Conservation (phyloP, 176 grass and related monocot genomes). For the Urochloa ruziziensis region DNA sequence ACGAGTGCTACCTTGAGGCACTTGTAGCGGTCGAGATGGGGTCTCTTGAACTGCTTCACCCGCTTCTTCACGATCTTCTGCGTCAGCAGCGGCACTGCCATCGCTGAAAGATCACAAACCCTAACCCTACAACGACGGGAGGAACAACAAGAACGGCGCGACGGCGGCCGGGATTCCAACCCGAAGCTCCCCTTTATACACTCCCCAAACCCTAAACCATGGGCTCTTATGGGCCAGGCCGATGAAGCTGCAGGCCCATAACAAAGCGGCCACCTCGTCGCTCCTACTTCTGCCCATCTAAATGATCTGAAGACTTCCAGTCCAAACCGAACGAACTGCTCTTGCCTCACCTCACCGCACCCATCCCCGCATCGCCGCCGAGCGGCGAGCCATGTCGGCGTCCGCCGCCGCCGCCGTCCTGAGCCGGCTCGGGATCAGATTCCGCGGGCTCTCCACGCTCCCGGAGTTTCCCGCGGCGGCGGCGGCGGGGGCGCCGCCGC, state of each 20-base stretch:
- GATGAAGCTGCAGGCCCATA: not conserved
- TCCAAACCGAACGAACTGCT: no score
- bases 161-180: not conserved
- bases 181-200: not conserved
- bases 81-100: constrained; percentile 69
- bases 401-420: constrained; percentile 23
- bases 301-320: not conserved
- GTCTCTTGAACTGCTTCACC: constrained; percentile 63
- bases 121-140: not conserved
- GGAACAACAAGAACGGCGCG: constrained; percentile 8
- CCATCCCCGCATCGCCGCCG: not conserved
- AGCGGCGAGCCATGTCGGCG: constrained; percentile 9
- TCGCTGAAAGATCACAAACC: constrained; percentile 3
- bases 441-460: constrained; percentile 16
- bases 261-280: not conserved
- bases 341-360: no score
- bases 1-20: constrained; percentile 36
- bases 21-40: constrained; percentile 57
- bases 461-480: not conserved
- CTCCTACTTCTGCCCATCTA: not conserved
- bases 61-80: constrained; percentile 80
- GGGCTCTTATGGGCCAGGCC: not conserved
- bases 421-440: constrained; percentile 14
- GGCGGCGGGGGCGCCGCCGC: not conserved
- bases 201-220: constrained; percentile 23